Evolutionary conservation across 768 basidiomycete species (phyloP), one percentile per base, ranked within the genome.

Genomic region (Pisolithus microcarpus): DNA sequence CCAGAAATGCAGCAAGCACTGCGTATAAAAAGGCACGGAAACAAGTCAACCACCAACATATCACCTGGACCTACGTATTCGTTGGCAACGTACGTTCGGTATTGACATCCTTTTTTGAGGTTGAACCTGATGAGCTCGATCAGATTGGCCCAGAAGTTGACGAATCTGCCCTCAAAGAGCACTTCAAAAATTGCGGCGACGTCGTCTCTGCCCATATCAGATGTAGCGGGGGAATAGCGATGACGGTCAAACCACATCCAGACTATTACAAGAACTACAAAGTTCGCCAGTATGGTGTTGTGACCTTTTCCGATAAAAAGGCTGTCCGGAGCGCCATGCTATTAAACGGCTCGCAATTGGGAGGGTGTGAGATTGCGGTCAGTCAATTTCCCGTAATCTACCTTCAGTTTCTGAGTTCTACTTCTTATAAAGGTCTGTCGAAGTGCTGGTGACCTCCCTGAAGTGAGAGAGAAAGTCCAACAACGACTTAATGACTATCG

Each of bases 11-110:
- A 16, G 45, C 50, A 38, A 58, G 56, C 13, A 49, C 55, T 1
- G 59, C 62, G 9, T 54, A 54, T 18, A 62, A 56, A 47, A 62
- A 58, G 16, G 23, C 44, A 13, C 45, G 49, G 44, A 48, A 8
- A 9, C 47, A 50, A 31, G 53, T 2, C 18, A 44, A 51, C 24
- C 58, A 54, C 18, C 49, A 49, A 6, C 6, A 52, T 19, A 43
- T 16, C 8, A 61, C 56, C 7, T 62, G 61, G 50, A 64, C 61
- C 30, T 70, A 68, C 52, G 72, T 80, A 21, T 85, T 71, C 56
- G 78, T 84, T 18, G 84, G 85, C 38, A 85, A 85, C 60, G 85
- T 85, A 57, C 54, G 81, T 69, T n/a, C 34, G 11, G 34, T 15
- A 2, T 34, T 34, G 11, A 10, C 13, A 10, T 11, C 5, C 6